A percentile compares a stretch with the other conserved stretches of the same genome.
These are phyloP conservation scores for Thinopyrum elongatum DNA, from an alignment of 176 grass and related monocot genomes.

Conservation along the genomic window DNA sequence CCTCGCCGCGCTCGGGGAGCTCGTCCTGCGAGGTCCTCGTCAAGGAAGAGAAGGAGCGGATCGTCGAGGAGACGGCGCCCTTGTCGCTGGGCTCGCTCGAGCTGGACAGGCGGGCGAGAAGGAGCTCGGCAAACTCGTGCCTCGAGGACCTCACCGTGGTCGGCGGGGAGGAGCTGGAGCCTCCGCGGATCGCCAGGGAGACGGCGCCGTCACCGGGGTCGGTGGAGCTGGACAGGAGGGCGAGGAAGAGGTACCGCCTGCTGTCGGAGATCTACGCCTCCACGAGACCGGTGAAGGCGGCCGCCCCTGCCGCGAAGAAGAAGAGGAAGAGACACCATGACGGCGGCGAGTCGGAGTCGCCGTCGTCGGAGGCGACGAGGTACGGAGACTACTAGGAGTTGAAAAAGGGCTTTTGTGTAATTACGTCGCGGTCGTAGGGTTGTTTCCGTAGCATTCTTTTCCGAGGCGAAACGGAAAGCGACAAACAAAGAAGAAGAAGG, in stretches of 20 bases:
- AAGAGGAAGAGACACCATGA: neutral
- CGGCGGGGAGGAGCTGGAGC: too few species aligned
- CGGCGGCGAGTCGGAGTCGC: too few species aligned
- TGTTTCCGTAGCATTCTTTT: neutral
- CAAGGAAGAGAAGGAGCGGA: neutral
- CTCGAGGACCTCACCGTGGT: neutral
- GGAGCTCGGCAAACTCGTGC: neutral
- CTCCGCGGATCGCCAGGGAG: neutral
- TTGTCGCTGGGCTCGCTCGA: neutral
- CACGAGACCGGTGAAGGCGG: neutral
- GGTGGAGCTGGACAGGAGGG: conserved; percentile 28
- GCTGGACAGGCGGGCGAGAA: neutral
- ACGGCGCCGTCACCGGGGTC: neutral
- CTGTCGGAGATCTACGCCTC: conserved; percentile 51
- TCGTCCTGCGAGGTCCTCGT: neutral
- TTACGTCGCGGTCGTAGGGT: neutral
- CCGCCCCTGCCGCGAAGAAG: neutral
- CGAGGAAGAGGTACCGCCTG: conserved; percentile 41
- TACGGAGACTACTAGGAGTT: too few species aligned
- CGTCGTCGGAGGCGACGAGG: neutral
- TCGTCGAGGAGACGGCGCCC: neutral
- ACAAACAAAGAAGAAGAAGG: neutral
- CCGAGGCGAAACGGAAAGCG: too few species aligned
- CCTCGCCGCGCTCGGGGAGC: conserved; percentile 42
- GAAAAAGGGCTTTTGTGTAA: neutral